Conservation (phyloP, 495 filamentous ascomycete genomes). For the Xeromyces bisporus region DNA sequence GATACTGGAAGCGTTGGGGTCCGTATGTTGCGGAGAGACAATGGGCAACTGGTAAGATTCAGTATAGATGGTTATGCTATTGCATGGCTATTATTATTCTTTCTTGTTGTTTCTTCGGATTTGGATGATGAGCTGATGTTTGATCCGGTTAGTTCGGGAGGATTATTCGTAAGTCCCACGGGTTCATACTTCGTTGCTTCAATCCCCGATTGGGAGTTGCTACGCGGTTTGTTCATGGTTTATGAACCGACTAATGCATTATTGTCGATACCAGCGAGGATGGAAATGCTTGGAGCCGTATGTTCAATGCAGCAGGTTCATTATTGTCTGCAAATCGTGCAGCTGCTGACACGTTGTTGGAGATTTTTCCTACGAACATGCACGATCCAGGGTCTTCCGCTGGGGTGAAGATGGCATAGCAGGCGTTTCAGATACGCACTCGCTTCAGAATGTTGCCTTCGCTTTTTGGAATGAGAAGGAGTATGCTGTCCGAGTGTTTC, state of each 20-base stretch:
- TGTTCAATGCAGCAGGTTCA: too few relatives aligned
- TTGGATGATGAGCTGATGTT: conserved; percentile 12
- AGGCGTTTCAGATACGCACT: conserved; percentile 83
- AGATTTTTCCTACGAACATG: conserved; percentile 91
- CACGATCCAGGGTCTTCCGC: conserved; percentile 69
- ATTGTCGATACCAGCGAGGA: conserved; percentile 31
- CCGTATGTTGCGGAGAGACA: conserved; percentile 47
- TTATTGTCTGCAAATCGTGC: too few relatives aligned
- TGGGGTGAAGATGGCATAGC: conserved; percentile 98
- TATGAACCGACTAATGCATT: conserved; percentile 2
- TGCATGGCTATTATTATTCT: conserved; percentile 1
- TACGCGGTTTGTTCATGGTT: conserved; percentile 4
- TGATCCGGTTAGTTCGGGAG: conserved; percentile 52
- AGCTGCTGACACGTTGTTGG: conserved; percentile 1
- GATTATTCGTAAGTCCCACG: conserved; percentile 86
- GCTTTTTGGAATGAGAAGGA: conserved; percentile 97
- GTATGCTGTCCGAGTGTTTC: conserved; percentile 29
- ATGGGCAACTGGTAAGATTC: conserved; percentile 74
- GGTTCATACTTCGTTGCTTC: too few relatives aligned
- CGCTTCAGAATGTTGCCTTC: conserved; percentile 80
- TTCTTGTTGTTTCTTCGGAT: conserved; percentile 8
- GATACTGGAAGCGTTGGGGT: conserved; percentile 96
- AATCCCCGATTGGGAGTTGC: too few relatives aligned
- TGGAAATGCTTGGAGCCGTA: conserved; percentile 92
- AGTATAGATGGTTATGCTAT: too few relatives aligned